Percentiles rank a stretch among this genome's conserved stretches.
phyloP scores from a whole-genome alignment of 2,329 filamentous ascomycete genomes.

The Monilinia fructigena region DNA sequence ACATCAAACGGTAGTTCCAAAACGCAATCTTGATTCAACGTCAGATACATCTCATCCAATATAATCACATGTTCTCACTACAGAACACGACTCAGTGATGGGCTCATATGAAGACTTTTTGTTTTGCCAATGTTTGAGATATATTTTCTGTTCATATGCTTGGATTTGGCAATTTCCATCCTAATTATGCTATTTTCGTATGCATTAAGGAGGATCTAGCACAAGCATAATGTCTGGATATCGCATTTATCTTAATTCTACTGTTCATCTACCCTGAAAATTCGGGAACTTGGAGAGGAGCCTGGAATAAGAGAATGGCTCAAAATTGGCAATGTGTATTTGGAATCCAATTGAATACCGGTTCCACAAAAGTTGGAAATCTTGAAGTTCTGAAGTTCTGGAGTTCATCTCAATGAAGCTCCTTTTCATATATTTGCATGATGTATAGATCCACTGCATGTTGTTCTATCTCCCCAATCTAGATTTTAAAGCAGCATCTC shows the following conservation, averaged over 20 bases:
- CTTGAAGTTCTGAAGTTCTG: background rate
- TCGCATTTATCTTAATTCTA: slow-evolving; percentile 8
- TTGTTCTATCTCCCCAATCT: background rate
- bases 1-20: slow-evolving; percentile 11
- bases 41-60: background rate
- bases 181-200: background rate
- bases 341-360: background rate
- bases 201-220: background rate
- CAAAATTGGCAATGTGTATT: background rate
- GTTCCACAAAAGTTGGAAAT: background rate
- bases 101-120: background rate
- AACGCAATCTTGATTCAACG: background rate
- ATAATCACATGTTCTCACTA: slow-evolving; percentile 1
- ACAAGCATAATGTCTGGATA: background rate
- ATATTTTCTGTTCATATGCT: background rate
- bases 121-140: background rate
- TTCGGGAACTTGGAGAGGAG: background rate
- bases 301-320: background rate
- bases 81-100: background rate
- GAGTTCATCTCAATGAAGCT: background rate
- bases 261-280: slow-evolving; percentile 6
- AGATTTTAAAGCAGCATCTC: background rate
- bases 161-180: slow-evolving; percentile 1
- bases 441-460: background rate
- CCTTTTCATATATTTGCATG: background rate